Percentiles rank a stretch among this genome's conserved stretches.
Conservation (phyloP, 192 early-diverging fungal species). For the Lobosporangium transversale region DNA sequence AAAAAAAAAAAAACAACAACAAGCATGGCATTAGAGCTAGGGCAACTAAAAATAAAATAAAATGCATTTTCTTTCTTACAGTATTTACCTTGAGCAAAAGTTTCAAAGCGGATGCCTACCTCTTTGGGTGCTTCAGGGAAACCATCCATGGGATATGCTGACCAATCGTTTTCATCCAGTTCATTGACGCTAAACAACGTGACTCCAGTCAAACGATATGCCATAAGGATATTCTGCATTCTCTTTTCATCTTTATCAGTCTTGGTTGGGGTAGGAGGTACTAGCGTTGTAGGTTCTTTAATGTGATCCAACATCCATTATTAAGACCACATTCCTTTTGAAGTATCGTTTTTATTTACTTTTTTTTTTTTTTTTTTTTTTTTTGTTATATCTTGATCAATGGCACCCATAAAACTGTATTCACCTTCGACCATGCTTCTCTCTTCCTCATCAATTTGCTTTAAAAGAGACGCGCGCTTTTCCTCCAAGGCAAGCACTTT, state of each 20-base stretch:
- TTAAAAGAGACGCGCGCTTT: conserved; percentile 16
- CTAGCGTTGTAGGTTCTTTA: conserved; percentile 3
- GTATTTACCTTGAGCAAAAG: conserved; percentile 60
- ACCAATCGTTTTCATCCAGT: conserved; percentile 2
- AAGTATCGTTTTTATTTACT: no score
- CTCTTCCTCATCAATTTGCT: conserved; percentile 37
- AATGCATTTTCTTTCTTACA: no score
- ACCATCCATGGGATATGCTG: conserved; percentile 1
- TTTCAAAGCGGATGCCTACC: conserved; percentile 59
- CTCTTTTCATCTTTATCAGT: conserved; percentile 30
- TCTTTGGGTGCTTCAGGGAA: conserved; percentile 27
- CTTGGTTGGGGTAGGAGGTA: neutral
- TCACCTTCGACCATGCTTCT: conserved; percentile 20
- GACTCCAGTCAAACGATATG: conserved; percentile 44
- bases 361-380: no score
- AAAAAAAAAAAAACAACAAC: no score
- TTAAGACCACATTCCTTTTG: no score
- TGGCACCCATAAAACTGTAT: no score
- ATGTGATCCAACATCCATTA: no score
- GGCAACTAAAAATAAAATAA: neutral
- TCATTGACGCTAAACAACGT: conserved; percentile 35
- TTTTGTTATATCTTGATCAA: no score
- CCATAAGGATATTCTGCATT: conserved; percentile 40
- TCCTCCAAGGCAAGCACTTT: conserved; percentile 27
- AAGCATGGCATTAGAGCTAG: no score